These are phyloP conservation scores for Fusarium camptoceras DNA, from an alignment of 2,329 filamentous ascomycete species.

Conservation along the genomic window DNA sequence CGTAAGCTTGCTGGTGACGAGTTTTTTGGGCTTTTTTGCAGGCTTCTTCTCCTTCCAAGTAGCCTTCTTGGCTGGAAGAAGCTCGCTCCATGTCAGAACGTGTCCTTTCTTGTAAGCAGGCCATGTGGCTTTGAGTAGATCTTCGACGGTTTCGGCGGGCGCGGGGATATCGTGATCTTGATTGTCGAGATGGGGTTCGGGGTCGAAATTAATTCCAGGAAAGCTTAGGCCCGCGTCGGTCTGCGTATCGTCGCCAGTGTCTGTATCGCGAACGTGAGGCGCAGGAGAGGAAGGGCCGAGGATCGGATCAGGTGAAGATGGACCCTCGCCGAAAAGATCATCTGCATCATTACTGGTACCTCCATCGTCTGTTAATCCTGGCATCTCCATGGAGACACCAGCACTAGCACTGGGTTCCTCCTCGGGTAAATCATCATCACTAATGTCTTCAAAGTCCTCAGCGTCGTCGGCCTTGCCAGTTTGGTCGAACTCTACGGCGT, in stretches of 20 bases:
- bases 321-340: conserved; percentile 76
- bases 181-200: conserved; percentile 61
- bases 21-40: conserved; percentile 79
- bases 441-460: conserved; percentile 89
- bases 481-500: conserved; percentile 66
- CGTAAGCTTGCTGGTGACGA: conserved; percentile 88
- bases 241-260: conserved; percentile 52
- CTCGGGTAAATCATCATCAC: conserved; percentile 89
- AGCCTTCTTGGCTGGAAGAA: conserved; percentile 84
- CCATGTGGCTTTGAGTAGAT: conserved; percentile 82
- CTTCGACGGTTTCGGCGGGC: conserved; percentile 77
- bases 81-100: conserved; percentile 81
- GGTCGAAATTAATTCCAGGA: conserved; percentile 61
- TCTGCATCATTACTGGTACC: conserved; percentile 71
- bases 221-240: conserved; percentile 52
- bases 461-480: conserved; percentile 92
- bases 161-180: conserved; percentile 74
- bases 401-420: conserved; percentile 65
- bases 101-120: conserved; percentile 82
- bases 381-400: conserved; percentile 60
- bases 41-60: conserved; percentile 84
- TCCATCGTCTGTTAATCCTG: conserved; percentile 69
- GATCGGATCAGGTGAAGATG: conserved; percentile 61
- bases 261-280: conserved; percentile 56
- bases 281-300: conserved; percentile 59